These are phyloP conservation scores for Trapa incisa DNA, from an alignment of 345 rosid species.

Conservation along the genomic window DNA sequence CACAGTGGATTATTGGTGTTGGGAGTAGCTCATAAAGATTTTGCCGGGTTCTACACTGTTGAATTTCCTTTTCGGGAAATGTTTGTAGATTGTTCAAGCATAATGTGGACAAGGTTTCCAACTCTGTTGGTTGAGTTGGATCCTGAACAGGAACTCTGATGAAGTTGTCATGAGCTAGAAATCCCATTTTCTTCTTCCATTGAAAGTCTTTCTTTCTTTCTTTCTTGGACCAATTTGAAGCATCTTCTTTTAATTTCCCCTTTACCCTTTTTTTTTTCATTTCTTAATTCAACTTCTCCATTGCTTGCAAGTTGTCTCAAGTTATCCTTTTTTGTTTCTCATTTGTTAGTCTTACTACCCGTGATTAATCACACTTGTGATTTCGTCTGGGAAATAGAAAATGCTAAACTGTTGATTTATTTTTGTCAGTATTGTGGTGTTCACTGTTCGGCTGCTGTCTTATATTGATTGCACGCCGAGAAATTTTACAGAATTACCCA, in stretches of 20 bases:
- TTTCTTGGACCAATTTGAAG: background rate
- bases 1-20: conserved; percentile 81
- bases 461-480: too few species aligned
- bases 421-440: too few species aligned
- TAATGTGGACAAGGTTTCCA: background rate
- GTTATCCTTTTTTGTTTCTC: too few species aligned
- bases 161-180: background rate
- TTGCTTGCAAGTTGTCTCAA: too few species aligned
- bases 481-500: too few species aligned
- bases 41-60: background rate
- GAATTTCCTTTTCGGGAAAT: background rate
- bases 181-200: background rate
- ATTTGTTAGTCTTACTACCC: too few species aligned
- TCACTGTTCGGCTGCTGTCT: too few species aligned
- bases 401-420: too few species aligned
- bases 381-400: too few species aligned
- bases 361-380: too few species aligned
- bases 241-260: background rate
- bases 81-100: background rate
- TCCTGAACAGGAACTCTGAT: background rate
- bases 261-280: too few species aligned
- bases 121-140: background rate
- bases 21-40: conserved; percentile 30
- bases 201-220: background rate
- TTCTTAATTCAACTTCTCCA: too few species aligned